Base-by-base conservation (phyloP, 805 yeast species). In the Ogataea kodamae region DNA sequence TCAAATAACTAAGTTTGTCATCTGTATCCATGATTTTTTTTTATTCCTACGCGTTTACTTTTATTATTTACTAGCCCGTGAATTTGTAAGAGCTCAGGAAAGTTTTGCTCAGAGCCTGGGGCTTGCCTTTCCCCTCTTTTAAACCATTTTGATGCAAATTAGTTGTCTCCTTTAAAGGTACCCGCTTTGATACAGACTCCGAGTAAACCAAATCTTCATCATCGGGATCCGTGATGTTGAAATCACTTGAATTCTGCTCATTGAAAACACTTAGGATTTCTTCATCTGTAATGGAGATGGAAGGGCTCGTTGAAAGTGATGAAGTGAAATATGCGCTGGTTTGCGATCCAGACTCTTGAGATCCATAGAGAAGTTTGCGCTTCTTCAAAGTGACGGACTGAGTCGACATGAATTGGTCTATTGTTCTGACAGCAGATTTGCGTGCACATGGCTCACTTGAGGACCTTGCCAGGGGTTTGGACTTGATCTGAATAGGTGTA, bases 1-100 rank as follows among this genome's bases (percentile, higher is more conserved):
- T 39, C 19, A 77, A 55, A 8, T 49, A 42, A 3, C 43, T 47
- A 4, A 77, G 39, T 48, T 70, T 72, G 14, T 47, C 42, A 15
- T 67, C 70, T 0, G 68, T 69, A 11, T 45, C 44, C 57, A 53
- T 54, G 22, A 26, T 13, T 30, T 11, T 27, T 33, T 25, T 27
- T n/a, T 14, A 18, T 18, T 30, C 25, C n/a, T n/a, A n/a, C n/a
- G n/a, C n/a, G n/a, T n/a, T n/a, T n/a, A n/a, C n/a, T n/a, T n/a
- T n/a, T 18, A 12, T 14, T 23, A 15, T 36, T 26, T 33, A 19
- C 28, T 18, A 22, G 15, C 29, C 22, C 7, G 27, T n/a, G 23
- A 15, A 35, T 19, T 16, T 30, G 22, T 25, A 35, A 9, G 37
- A 33, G 28, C 21, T 23, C 18, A 33, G 19, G 4, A 21, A 18